These are phyloP conservation scores for Neurospora tetraspora DNA, from an alignment of 495 filamentous ascomycete species.

Conservation along the genomic window DNA sequence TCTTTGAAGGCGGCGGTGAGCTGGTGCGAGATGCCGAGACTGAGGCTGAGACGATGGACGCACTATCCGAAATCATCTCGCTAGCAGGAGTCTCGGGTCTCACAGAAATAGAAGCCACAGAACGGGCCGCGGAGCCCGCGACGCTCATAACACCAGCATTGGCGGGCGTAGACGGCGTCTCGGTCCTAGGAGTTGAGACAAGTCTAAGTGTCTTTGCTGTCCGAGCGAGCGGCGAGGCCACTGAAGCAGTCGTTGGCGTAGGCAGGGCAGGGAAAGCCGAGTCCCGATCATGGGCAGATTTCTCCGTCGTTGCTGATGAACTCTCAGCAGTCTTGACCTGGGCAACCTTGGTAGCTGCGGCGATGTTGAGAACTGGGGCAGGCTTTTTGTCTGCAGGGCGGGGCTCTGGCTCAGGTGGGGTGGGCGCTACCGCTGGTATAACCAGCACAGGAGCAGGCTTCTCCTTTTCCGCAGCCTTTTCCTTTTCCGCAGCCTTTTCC, in stretches of 20 bases:
- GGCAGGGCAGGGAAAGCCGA: slow-evolving; percentile 42
- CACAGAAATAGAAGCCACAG: slow-evolving; percentile 40
- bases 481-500: slow-evolving; percentile 14
- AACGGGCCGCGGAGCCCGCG: slow-evolving; percentile 23
- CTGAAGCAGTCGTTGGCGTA: slow-evolving; percentile 37
- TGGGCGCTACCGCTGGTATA: slow-evolving; percentile 30
- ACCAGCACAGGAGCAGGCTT: not conserved
- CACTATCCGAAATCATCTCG: slow-evolving; percentile 68
- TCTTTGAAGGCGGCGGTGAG: slow-evolving; percentile 64
- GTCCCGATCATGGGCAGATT: slow-evolving; percentile 22
- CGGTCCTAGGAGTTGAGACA: slow-evolving; percentile 61
- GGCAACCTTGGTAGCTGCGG: slow-evolving; percentile 39
- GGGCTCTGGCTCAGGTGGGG: slow-evolving; percentile 14
- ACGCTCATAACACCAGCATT: slow-evolving; percentile 8
- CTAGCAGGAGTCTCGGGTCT: slow-evolving; percentile 70
- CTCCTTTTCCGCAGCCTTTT: slow-evolving; percentile 4
- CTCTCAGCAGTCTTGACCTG: slow-evolving; percentile 17
- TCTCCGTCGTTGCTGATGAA: slow-evolving; percentile 20
- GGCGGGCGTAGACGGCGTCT: slow-evolving; percentile 37
- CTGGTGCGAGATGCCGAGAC: slow-evolving; percentile 64
- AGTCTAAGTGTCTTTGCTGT: slow-evolving; percentile 54
- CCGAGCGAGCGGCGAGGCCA: slow-evolving; percentile 36
- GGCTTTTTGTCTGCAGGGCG: slow-evolving; percentile 38
- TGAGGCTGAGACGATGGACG: slow-evolving; percentile 65
- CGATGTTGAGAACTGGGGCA: slow-evolving; percentile 52